Base-by-base conservation (phyloP, 805 yeast species). In the Wickerhamiella domercqiae region DNA sequence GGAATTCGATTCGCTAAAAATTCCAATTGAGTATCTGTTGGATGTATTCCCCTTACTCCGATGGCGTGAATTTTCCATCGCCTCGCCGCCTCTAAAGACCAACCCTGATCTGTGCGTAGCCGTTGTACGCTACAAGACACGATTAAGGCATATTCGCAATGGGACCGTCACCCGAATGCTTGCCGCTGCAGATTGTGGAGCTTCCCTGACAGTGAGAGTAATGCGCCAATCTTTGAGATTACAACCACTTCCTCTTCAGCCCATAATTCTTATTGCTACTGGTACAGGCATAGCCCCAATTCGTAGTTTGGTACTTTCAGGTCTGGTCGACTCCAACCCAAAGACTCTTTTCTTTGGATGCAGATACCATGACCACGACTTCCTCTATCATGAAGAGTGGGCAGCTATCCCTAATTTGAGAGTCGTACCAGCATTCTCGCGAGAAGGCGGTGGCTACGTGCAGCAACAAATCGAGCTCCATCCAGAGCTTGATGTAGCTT, bases 261-360 rank as follows among this genome's bases (percentile, higher is more conserved):
- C 41, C 20, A 58, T 79, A 19, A 59, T 90, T 3, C 62, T 87
- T 69, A 66, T 87, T 3, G 78, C 87, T 1, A 93, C 98, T 0
- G 99, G 98, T 3, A 93, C 97, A 0, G 99, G 99, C 2, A 64
- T 90, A 7, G 98, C 99, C 0, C 98, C 98, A 2, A 73, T 87
- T 68, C 71, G 82, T 49, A 68, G 81, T 1, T 50, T 86, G 29
- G 66, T 87, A 11, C 70, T 70, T 31, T 55, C 15, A 26, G 45
- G 3, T 46, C 48, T 44, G 0, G 39, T 41, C 29, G 20, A 36
- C 4, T 29, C 36, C 21, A 48, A 47, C 1, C 32, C 39, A 1
- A 61, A 60, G 20, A 53, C 56, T 1, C 50, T 78, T 29, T 59
- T 66, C 31, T 55, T 26, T n/a, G 37, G 37, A 2, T 78, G 78